Base-by-base conservation (phyloP, 78 protist genomes). In the Anaeramoeba flamelloides region DNA sequence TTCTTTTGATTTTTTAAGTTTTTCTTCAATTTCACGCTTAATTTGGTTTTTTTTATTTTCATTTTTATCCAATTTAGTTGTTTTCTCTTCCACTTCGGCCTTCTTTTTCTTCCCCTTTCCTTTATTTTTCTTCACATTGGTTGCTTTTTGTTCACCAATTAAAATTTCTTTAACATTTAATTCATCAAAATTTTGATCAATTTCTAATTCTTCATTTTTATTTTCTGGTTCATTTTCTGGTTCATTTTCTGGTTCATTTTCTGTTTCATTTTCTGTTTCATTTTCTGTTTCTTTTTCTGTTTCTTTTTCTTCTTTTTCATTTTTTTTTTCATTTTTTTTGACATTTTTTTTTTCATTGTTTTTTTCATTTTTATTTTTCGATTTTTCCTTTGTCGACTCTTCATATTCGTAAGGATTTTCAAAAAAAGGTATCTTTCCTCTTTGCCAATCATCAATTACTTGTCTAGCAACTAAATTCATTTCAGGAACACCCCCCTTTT, bases 361-460 rank as follows among this genome's bases (percentile, higher is more conserved):
- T n/a, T n/a, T n/a, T n/a, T n/a, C n/a, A n/a, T n/a, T n/a, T n/a
- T n/a, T n/a, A n/a, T n/a, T n/a, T n/a, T n/a, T n/a, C n/a, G n/a
- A n/a, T n/a, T n/a, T n/a, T n/a, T n/a, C n/a, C n/a, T n/a, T n/a
- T n/a, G n/a, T n/a, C n/a, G n/a, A n/a, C n/a, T n/a, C n/a, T n/a
- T n/a, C n/a, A n/a, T n/a, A n/a, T n/a, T n/a, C n/a, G n/a, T n/a
- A 91, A 22, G 98, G 97, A 12, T 86, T 75, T 2, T 30, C 76
- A 81, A 92, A 95, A 89, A 82, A 94, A 30, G 98, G 98, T 39
- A 95, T 65, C 33, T 81, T 30, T 30, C 98, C 98, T 30, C 96
- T 87, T 85, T 88, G 92, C 88, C 85, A 95, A 84, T 95, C 98
- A 69, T 83, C 41, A 2, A 95, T 89, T 31, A 95, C 86, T 38